Base-by-base conservation (phyloP, 2,329 filamentous ascomycete species). In the Teratosphaeria pseudoeucalypti region DNA sequence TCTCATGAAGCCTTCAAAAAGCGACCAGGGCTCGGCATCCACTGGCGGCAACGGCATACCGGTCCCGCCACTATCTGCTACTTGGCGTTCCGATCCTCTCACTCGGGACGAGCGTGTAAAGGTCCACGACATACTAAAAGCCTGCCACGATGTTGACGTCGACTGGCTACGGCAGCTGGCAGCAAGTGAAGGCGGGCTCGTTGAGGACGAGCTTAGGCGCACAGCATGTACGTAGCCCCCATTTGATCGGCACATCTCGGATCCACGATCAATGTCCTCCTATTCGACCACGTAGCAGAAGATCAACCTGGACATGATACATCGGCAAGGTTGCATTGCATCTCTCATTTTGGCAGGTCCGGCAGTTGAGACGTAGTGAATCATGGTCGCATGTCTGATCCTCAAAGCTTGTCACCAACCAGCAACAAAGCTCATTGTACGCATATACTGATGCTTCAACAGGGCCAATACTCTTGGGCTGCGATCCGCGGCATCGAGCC, bases 191-290 rank as follows among this genome's bases (percentile, higher is more conserved):
- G 70, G 73, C 55, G 79, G 79, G 57, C 71, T 81, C 39, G 65
- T 81, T 54, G 73, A 75, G 64, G 79, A 81, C 65, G 67, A 71
- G 43, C 73, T 94, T 63, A 86, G 92, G 65, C 82, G 83, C 69
- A 77, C 79, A 73, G 90, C 89, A 66, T 96, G 92, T 95, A 82
- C 75, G 89, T 65, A 29, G 34, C 32, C 58, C 23, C 60, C 53
- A 57, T 52, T 34, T 32, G 34, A 16, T 37, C 54, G 39, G 56
- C 34, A 23, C 26, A n/a, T 57, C n/a, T 49, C 43, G 43, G 43
- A 49, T 23, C 23, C 43, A 49, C 11, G 10, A 49, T 49, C n/a
- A 49, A 23, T 6, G 43, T 10, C n/a, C n/a, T 49, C 43, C n/a
- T n/a, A 49, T 23, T 49, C 43, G 43, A 49, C 43, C 43, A 19